Percentiles rank a stretch among this genome's conserved stretches.
Evolutionary conservation across 805 yeast species (phyloP).

Genomic region (Saccharomycopsis fermentans): DNA sequence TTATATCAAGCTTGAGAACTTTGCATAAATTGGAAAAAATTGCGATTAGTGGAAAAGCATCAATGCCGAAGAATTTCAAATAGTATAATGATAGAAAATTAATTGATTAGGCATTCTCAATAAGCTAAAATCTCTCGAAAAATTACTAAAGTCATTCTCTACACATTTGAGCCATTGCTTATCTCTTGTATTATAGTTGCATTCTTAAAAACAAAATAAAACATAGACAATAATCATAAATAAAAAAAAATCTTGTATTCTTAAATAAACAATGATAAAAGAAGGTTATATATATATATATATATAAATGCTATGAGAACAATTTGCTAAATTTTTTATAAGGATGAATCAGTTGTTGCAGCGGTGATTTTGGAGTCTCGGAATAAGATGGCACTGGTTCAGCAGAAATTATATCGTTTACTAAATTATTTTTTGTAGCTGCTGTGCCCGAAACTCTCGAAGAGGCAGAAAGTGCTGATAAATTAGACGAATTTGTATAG

Average conservation of each 20-base stretch:
- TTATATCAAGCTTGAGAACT: slow-evolving; percentile 43
- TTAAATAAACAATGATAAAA: neutral
- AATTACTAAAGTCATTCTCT: neutral
- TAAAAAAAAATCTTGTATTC: neutral
- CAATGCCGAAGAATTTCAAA: slow-evolving; percentile 9
- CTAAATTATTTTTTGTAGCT: neutral
- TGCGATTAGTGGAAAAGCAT: slow-evolving; percentile 38
- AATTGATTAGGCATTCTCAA: too few relatives aligned
- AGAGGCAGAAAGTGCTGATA: neutral
- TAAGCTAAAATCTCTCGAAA: too few relatives aligned
- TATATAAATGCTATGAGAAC: neutral
- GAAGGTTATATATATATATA: too few relatives aligned
- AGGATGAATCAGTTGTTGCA: slow-evolving; percentile 6
- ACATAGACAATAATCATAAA: neutral
- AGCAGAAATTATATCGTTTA: neutral
- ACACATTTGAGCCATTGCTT: neutral
- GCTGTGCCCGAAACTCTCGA: neutral
- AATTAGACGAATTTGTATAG: neutral
- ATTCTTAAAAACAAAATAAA: neutral
- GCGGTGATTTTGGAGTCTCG: neutral
- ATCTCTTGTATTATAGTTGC: neutral
- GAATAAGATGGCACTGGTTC: neutral
- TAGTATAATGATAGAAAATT: neutral
- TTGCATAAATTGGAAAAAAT: slow-evolving; percentile 61
- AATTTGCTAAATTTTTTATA: slow-evolving; percentile 11